Evolutionary conservation across 2,329 filamentous ascomycete genomes (phyloP), one percentile per base, ranked within the genome.

Genomic region (Ophiostoma fasciatum): DNA sequence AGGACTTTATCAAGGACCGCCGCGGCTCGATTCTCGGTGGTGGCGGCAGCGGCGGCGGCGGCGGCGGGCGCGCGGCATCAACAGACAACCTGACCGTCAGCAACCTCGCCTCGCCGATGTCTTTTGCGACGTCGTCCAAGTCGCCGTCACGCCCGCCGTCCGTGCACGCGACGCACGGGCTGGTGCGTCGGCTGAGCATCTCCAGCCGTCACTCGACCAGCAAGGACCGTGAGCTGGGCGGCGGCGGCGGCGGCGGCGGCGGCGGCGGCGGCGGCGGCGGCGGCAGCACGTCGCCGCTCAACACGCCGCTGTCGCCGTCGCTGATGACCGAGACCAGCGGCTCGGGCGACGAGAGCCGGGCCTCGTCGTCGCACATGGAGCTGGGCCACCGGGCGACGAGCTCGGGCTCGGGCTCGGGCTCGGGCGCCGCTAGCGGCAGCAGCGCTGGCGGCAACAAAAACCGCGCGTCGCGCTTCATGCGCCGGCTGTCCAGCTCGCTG

Each of bases 151-250:
- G 62, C 28, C 64, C 60, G 5, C 61, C 61, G 47, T 66, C 63
- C 38, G 51, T 56, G 31, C 62, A 65, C 47, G 59, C 63, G 48
- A 56, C 53, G 42, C 70, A 40, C 58, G 72, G 55, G 50, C 68
- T 60, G 63, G 68, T 53, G 49, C 72, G 54, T 47, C 82, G 62
- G 54, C 65, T 61, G 60, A 90, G 64, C 59, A 82, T 68, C 59
- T 79, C 62, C 57, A 82, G 62, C 51, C 66, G 58, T 33, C 63
- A 54, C 44, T 74, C 71, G 5, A 52, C 64, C 18, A 66, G 59
- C 43, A 67, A 68, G 12, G 55, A 57, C 35, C 46, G 53, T 10
- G 52, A 58, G n/a, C n/a, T n/a, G n/a, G n/a, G n/a, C n/a, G n/a
- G n/a, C n/a, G n/a, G n/a, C n/a, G n/a, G n/a, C n/a, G n/a, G n/a